These are phyloP conservation scores for Teunomyces atbi DNA, from an alignment of 805 yeast genomes.

Conservation along the genomic window DNA sequence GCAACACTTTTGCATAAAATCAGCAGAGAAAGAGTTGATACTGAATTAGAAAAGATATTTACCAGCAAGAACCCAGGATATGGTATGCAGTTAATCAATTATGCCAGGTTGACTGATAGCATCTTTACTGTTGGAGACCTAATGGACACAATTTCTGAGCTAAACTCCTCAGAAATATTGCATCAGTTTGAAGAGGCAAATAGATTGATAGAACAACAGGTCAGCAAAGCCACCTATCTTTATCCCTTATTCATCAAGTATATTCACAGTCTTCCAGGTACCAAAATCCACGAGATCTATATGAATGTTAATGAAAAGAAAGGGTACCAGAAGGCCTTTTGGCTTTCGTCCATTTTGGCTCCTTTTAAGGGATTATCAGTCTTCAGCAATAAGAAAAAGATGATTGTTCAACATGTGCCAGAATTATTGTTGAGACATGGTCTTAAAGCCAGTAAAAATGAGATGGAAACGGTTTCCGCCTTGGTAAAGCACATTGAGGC, in stretches of 20 bases:
- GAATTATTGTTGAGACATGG: constrained; percentile 65
- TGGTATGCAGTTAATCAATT: constrained; percentile 60
- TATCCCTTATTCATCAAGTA: constrained; percentile 16
- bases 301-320: not conserved
- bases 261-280: not conserved
- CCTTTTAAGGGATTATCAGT: constrained; percentile 46
- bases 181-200: constrained; percentile 14
- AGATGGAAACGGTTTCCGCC: constrained; percentile 49
- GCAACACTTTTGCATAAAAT: constrained; percentile 66
- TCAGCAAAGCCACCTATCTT: constrained; percentile 22
- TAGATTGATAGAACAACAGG: constrained; percentile 13
- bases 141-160: constrained; percentile 13
- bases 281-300: constrained; percentile 1
- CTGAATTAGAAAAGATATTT: constrained; percentile 78
- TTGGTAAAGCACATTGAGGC: constrained; percentile 31
- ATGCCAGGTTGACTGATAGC: constrained; percentile 53
- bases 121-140: constrained; percentile 48
- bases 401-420: constrained; percentile 36
- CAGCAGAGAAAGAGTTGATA: constrained; percentile 87
- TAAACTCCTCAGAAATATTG: constrained; percentile 15
- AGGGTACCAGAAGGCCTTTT: constrained; percentile 30
- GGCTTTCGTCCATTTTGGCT: constrained; percentile 49
- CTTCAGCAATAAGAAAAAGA: constrained; percentile 38
- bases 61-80: constrained; percentile 57
- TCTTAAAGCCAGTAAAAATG: constrained; percentile 58